Evolutionary conservation across 2,329 filamentous ascomycete species (phyloP).

Genomic region (Epichloe brachyelytri): DNA sequence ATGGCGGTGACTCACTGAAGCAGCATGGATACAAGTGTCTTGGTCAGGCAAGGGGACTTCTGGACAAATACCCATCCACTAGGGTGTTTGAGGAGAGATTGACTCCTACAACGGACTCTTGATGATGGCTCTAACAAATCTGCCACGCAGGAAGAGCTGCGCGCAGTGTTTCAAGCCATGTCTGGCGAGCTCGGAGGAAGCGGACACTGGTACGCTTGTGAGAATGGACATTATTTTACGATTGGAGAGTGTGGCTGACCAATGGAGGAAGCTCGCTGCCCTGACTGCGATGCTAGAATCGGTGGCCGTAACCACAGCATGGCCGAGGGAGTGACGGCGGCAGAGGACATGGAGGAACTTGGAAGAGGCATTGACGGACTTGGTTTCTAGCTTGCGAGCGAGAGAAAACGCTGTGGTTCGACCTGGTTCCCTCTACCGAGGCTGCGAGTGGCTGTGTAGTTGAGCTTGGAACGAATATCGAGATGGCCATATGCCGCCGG

Average conservation of each 20-base stretch:
- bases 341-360: conserved; percentile 14
- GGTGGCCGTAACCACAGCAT: conserved; percentile 40
- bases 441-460: too few species aligned
- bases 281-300: conserved; percentile 44
- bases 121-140: conserved; percentile 31
- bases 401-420: background rate
- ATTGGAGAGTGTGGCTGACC: conserved; percentile 56
- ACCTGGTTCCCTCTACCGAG: background rate
- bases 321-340: conserved; percentile 38
- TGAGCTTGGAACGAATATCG: too few species aligned
- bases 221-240: conserved; percentile 46
- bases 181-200: conserved; percentile 33
- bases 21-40: background rate
- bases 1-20: background rate
- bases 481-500: too few species aligned
- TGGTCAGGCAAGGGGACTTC: background rate
- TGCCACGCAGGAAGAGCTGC: conserved; percentile 38
- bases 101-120: background rate
- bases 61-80: background rate
- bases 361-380: background rate
- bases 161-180: conserved; percentile 39
- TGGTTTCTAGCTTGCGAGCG: background rate
- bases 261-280: conserved; percentile 46
- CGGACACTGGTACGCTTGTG: conserved; percentile 50
- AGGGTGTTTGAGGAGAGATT: background rate